Conservation (phyloP, 2,329 filamentous ascomycete genomes). For the Lecanoromycetidae sp. region DNA sequence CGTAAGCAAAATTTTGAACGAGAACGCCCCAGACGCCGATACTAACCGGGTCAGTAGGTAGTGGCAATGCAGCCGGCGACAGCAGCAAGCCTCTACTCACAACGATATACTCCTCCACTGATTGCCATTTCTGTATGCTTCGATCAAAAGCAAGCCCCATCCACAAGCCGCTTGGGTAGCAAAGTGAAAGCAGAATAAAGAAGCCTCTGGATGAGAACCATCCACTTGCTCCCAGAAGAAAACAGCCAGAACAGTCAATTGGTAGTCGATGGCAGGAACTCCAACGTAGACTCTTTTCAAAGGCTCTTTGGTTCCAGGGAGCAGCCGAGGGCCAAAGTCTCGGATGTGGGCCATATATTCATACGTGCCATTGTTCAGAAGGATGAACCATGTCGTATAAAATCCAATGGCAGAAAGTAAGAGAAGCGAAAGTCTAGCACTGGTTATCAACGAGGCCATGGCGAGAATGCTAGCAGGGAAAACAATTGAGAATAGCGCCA, state of each 20-base stretch:
- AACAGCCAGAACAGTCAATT: constrained; percentile 21
- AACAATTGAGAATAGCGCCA: too few relatives aligned
- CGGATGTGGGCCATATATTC: constrained; percentile 18
- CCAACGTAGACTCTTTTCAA: constrained; percentile 22
- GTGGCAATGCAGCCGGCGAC: not conserved
- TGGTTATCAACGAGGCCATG: constrained; percentile 9
- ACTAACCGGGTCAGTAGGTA: not conserved
- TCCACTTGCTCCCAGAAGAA: constrained; percentile 14
- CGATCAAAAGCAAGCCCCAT: constrained; percentile 34
- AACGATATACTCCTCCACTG: constrained; percentile 30
- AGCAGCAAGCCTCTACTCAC: constrained; percentile 26
- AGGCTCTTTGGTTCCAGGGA: constrained; percentile 21
- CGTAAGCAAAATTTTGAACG: constrained; percentile 33
- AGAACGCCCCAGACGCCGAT: constrained; percentile 12
- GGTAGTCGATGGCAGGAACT: constrained; percentile 20
- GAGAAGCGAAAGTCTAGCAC: constrained; percentile 7
- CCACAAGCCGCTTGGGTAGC: constrained; percentile 31
- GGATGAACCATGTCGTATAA: constrained; percentile 17
- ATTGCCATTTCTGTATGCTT: constrained; percentile 35
- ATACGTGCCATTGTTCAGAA: constrained; percentile 22
- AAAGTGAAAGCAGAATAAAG: constrained; percentile 22
- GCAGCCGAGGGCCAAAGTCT: constrained; percentile 20
- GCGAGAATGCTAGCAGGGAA: too few relatives aligned
- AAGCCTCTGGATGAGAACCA: constrained; percentile 13
- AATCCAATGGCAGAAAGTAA: constrained; percentile 4